A percentile compares a stretch with the other conserved stretches of the same genome.
These are phyloP conservation scores for Penicillium polonicum DNA, from an alignment of 2,329 filamentous ascomycete genomes.

Conservation along the genomic window DNA sequence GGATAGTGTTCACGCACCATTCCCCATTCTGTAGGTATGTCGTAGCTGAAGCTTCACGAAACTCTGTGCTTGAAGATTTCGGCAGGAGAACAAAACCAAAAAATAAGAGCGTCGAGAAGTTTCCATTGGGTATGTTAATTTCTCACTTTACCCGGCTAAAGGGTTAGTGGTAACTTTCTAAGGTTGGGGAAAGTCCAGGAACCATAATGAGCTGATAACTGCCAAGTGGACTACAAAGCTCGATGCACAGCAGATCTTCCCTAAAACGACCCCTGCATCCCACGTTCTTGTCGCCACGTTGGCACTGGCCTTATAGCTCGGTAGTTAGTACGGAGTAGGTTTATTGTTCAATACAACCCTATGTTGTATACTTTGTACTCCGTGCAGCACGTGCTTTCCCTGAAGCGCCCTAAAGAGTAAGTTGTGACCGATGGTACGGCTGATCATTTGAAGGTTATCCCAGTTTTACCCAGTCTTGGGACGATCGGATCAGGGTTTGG, in stretches of 20 bases:
- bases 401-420: neutral
- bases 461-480: neutral
- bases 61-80: neutral
- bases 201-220: neutral
- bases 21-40: neutral
- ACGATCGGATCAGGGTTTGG: constrained; percentile 1
- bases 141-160: neutral
- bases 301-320: neutral
- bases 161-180: neutral
- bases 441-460: constrained; percentile 3
- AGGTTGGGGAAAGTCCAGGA: neutral
- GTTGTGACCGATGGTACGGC: neutral
- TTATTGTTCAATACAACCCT: neutral
- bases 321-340: neutral
- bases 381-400: neutral
- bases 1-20: neutral
- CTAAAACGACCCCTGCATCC: constrained; percentile 2
- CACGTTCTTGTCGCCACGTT: constrained; percentile 14
- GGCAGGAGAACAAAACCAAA: neutral
- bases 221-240: neutral
- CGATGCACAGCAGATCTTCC: constrained; percentile 22
- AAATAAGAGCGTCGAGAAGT: constrained; percentile 10
- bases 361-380: no score
- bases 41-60: neutral
- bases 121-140: constrained; percentile 16